Evolutionary conservation across 352 stramenopile genomes (phyloP), one percentile per base, ranked within the genome.

Genomic region (Pythium rishiriense): DNA sequence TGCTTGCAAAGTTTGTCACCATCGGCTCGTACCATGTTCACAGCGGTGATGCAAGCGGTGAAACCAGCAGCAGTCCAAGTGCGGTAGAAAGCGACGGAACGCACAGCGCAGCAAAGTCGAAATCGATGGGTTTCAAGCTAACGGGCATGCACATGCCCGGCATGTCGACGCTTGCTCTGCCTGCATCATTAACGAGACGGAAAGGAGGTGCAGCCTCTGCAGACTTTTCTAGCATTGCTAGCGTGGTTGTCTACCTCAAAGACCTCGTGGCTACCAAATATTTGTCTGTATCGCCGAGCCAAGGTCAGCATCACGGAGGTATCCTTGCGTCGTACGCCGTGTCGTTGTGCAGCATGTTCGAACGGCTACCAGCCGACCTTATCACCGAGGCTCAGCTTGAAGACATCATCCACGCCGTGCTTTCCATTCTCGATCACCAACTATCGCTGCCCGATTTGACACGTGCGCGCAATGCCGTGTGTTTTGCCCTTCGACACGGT

Each of bases 161-260:
- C 0, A 89, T 91, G 73, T 69, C 75, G n/a, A 62, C 70, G 25
- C 51, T 58, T 12, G 22, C n/a, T 12, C 51, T 57, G 6, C 22
- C 49, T n/a, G 31, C 50, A 1, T 66, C 69, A 15, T 70, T 87
- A 8, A 86, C 84, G 31, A 71, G 84, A 4, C 75, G 79, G 22
- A 93, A 93, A 61, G 68, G 79, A 10, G 62, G 62, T 8, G 39
- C 62, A 3, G 54, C 78, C 9, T 73, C 75, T 1, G 72, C 85
- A 10, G 77, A 87, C 58, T 90, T 96, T 39, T 87, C 85, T 4
- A 91, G 78, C 35, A 82, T 96, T 26, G 77, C 83, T 4, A 88
- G 77, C 48, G 81, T 91, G 21, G 70, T 96, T 22, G 43, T 85
- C 15, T 93, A 91, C 56, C 82, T 94, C 22, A 93, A 93, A 47